A percentile compares a stretch with the other conserved stretches of the same genome.
These are phyloP conservation scores for Monosporascus sp. DNA, from an alignment of 2,329 filamentous ascomycete species.

Conservation along the genomic window DNA sequence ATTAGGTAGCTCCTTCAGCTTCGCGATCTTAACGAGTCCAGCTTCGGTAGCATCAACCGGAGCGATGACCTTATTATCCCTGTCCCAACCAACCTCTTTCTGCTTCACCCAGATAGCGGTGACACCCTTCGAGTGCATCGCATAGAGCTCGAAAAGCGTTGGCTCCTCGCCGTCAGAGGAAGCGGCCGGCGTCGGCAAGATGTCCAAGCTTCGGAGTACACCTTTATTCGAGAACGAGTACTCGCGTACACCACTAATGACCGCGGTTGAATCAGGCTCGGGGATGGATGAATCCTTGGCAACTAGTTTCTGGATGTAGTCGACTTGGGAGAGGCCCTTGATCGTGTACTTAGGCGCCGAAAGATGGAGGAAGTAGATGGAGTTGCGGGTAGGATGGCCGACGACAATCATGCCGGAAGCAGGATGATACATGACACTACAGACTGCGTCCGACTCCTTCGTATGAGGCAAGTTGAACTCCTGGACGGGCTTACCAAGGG, in stretches of 20 bases:
- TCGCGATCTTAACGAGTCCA: slow-evolving; percentile 69
- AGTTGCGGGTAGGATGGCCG: slow-evolving; percentile 94
- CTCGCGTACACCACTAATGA: slow-evolving; percentile 94
- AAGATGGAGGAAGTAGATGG: slow-evolving; percentile 92
- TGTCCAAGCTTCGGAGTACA: slow-evolving; percentile 81
- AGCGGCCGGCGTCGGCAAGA: slow-evolving; percentile 68
- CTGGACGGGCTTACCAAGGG: slow-evolving; percentile 89
- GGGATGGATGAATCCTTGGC: slow-evolving; percentile 68
- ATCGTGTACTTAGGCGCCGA: slow-evolving; percentile 92
- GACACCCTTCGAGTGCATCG: slow-evolving; percentile 97
- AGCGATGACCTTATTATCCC: slow-evolving; percentile 80
- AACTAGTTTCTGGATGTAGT: slow-evolving; percentile 75
- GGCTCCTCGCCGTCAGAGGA: slow-evolving; percentile 61
- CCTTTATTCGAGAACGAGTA: slow-evolving; percentile 88
- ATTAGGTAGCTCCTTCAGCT: slow-evolving; percentile 53
- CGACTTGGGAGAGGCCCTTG: slow-evolving; percentile 76
- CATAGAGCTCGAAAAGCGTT: slow-evolving; percentile 87
- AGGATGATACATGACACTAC: slow-evolving; percentile 92
- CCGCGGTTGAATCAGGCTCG: slow-evolving; percentile 88
- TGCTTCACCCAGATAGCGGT: slow-evolving; percentile 83
- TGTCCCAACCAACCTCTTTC: slow-evolving; percentile 84
- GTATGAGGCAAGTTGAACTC: slow-evolving; percentile 95
- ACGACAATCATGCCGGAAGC: slow-evolving; percentile 89
- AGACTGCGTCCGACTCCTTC: slow-evolving; percentile 96
- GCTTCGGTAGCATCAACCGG: slow-evolving; percentile 70